Conservation (phyloP, 2,329 filamentous ascomycete genomes). For the Exophiala oligosperma region DNA sequence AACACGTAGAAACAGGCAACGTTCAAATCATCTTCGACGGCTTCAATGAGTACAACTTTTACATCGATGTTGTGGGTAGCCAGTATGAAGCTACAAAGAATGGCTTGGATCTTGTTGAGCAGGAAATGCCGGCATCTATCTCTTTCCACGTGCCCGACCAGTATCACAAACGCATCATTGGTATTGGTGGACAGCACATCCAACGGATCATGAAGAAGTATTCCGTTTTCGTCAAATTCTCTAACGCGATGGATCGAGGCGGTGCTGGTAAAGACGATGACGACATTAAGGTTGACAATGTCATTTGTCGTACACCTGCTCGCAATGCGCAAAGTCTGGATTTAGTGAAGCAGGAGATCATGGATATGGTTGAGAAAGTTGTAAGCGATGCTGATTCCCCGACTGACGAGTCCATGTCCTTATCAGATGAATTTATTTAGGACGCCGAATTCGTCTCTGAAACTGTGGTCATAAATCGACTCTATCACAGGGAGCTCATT, state of each 20-base stretch:
- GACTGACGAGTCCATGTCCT: slow-evolving; percentile 17
- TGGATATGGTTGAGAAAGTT: slow-evolving; percentile 98
- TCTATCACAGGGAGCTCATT: slow-evolving; percentile 94
- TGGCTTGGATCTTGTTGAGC: slow-evolving; percentile 87
- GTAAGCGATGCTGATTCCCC: slow-evolving; percentile 49
- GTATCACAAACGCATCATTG: slow-evolving; percentile 99
- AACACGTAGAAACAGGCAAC: slow-evolving; percentile 58
- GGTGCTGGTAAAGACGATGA: slow-evolving; percentile 94
- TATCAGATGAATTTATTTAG: slow-evolving; percentile 41
- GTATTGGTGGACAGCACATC: slow-evolving; percentile 96
- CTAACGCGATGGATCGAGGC: slow-evolving; percentile 96
- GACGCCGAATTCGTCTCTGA: slow-evolving; percentile 97
- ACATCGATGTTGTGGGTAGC: slow-evolving; percentile 92
- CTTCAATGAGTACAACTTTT: slow-evolving; percentile 99
- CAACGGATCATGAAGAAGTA: slow-evolving; percentile 99
- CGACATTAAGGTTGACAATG: slow-evolving; percentile 97
- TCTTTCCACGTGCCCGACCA: slow-evolving; percentile 99
- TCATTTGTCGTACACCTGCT: slow-evolving; percentile 95
- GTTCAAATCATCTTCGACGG: slow-evolving; percentile 99
- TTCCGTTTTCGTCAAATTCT: slow-evolving; percentile 99
- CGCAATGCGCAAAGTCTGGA: slow-evolving; percentile 96
- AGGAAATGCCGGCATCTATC: slow-evolving; percentile 98
- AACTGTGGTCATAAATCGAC: slow-evolving; percentile 86
- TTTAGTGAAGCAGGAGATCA: slow-evolving; percentile 96
- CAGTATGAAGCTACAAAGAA: slow-evolving; percentile 94